These are phyloP conservation scores for Polyporus arcularius DNA, from an alignment of 768 basidiomycete species.

Conservation along the genomic window DNA sequence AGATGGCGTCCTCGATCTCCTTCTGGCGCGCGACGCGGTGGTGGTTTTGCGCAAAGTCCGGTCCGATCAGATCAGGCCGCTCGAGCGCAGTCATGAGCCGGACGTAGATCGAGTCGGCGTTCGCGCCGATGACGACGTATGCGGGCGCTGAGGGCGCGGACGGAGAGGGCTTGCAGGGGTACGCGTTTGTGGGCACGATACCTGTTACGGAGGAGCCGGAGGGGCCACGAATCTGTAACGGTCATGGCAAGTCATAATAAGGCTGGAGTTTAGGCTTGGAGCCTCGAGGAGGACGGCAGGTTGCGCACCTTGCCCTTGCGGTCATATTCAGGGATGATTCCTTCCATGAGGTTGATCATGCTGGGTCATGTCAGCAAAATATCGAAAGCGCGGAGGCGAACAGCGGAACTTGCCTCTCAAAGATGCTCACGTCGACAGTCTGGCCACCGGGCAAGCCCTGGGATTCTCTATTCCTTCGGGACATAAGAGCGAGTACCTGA, in stretches of 20 bases:
- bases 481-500: conserved; percentile 63
- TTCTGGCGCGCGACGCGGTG: conserved; percentile 43
- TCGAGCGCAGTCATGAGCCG: conserved; percentile 64
- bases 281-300: neutral
- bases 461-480: conserved; percentile 38
- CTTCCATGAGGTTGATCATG: conserved; percentile 79
- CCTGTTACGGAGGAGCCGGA: conserved; percentile 77
- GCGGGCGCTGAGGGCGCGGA: conserved; percentile 42
- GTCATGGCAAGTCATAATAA: neutral
- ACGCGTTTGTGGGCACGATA: conserved; percentile 75
- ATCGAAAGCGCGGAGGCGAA: neutral
- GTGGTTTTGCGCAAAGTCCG: conserved; percentile 46
- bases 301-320: conserved; percentile 60
- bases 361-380: conserved; percentile 32
- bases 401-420: conserved; percentile 53
- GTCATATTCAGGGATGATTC: conserved; percentile 74
- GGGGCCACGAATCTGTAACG: conserved; percentile 58
- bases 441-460: conserved; percentile 40
- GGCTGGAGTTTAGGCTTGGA: neutral
- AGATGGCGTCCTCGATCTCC: conserved; percentile 64
- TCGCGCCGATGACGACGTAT: conserved; percentile 73
- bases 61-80: conserved; percentile 59
- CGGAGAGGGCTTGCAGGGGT: conserved; percentile 59
- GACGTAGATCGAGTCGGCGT: conserved; percentile 69
- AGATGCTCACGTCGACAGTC: conserved; percentile 75